Evolutionary conservation across 257 asterid genomes (phyloP).

Genomic region (Fraxinus pennsylvanica): DNA sequence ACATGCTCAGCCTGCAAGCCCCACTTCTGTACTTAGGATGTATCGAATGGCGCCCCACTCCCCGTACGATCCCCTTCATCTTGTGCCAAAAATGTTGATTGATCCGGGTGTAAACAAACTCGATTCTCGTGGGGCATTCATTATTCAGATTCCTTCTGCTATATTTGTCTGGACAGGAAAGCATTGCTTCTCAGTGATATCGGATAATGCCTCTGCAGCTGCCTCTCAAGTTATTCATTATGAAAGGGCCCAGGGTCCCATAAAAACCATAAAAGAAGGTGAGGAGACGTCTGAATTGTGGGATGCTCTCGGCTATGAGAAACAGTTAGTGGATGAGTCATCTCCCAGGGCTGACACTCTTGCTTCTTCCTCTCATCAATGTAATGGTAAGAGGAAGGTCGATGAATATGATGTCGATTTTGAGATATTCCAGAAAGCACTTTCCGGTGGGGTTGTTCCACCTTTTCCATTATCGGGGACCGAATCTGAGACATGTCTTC

Average conservation of each 20-base stretch:
- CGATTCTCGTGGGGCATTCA: conserved; percentile 93
- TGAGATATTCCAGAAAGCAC: conserved; percentile 64
- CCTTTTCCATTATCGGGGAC: conserved; percentile 58
- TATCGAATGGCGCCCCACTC: conserved; percentile 92
- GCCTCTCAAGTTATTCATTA: conserved; percentile 78
- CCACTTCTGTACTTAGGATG: conserved; percentile 74
- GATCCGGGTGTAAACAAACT: conserved; percentile 52
- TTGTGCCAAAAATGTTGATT: conserved; percentile 44
- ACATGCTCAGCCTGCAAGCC: conserved; percentile 89
- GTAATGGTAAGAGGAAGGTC: conserved; percentile 44
- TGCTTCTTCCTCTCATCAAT: conserved; percentile 6
- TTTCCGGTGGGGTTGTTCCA: conserved; percentile 78
- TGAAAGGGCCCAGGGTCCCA: conserved; percentile 72
- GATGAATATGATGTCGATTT: conserved; percentile 72
- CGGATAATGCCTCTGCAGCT: conserved; percentile 68
- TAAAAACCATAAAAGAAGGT: conserved; percentile 54
- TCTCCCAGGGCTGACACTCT: conserved; percentile 20
- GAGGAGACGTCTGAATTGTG: conserved; percentile 79
- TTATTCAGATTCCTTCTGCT: conserved; percentile 72
- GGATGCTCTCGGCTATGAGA: conserved; percentile 52
- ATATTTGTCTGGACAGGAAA: conserved; percentile 82
- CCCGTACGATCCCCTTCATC: conserved; percentile 86
- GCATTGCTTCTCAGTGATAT: conserved; percentile 59
- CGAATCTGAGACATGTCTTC: conserved; percentile 64
- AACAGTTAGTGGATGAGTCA: not conserved